Percentiles rank a stretch among this genome's conserved stretches.
Conservation (phyloP, 768 basidiomycete species). For the Ramaria rubella region DNA sequence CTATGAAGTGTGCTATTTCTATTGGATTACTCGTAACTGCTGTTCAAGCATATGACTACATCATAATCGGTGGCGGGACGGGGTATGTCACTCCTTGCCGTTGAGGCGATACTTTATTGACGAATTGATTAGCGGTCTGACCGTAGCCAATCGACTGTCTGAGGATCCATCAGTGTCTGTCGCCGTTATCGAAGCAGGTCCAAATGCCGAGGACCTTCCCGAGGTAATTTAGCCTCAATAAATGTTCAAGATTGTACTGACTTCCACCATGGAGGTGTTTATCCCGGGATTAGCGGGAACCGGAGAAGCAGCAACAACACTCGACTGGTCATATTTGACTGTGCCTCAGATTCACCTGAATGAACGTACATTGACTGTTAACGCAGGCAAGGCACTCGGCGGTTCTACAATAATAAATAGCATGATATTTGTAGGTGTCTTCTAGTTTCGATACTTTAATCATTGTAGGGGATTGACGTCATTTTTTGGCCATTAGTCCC, state of each 20-base stretch:
- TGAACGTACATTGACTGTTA: constrained; percentile 6
- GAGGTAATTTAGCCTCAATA: background rate
- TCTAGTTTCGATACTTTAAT: background rate
- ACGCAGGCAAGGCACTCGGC: constrained; percentile 22
- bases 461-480: constrained; percentile 3
- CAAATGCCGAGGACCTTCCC: constrained; percentile 12
- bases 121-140: constrained; percentile 11
- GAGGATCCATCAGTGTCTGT: constrained; percentile 15
- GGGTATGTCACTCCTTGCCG: background rate
- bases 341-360: constrained; percentile 8
- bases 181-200: constrained; percentile 19
- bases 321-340: constrained; percentile 18
- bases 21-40: background rate
- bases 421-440: constrained; percentile 11
- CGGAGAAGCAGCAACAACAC: constrained; percentile 3
- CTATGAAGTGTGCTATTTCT: background rate
- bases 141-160: constrained; percentile 16
- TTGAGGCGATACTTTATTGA: background rate
- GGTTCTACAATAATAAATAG: constrained; percentile 23
- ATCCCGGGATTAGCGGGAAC: constrained; percentile 13
- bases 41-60: constrained; percentile 12
- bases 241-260: background rate
- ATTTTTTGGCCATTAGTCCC: constrained; percentile 6
- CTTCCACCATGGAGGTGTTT: constrained; percentile 16
- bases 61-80: constrained; percentile 19